Percentiles rank a stretch among this genome's conserved stretches.
Evolutionary conservation across 2,329 filamentous ascomycete genomes (phyloP).

Genomic region (Diaporthe vaccinii): DNA sequence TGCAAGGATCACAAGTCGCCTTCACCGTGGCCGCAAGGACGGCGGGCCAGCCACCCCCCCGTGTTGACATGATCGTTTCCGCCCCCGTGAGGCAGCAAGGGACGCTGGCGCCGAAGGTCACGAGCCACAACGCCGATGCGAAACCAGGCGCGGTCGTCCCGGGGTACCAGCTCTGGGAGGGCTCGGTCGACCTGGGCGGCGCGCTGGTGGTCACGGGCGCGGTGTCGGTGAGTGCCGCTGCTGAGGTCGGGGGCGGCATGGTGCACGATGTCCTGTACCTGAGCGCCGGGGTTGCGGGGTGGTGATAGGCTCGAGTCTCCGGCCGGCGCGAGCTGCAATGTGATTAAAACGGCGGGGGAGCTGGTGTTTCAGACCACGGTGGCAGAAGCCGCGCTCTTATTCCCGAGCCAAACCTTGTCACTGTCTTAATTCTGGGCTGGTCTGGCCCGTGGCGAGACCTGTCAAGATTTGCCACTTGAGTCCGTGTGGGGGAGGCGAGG

Average conservation of each 20-base stretch:
- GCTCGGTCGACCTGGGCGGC: background rate
- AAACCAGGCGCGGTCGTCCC: background rate
- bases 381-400: background rate
- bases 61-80: background rate
- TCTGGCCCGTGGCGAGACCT: background rate
- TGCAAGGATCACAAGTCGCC: background rate
- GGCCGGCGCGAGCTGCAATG: background rate
- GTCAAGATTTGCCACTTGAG: background rate
- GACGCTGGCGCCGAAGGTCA: background rate
- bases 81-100: background rate
- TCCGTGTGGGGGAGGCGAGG: background rate
- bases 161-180: background rate
- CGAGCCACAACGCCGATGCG: background rate
- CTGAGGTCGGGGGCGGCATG: too few relatives aligned
- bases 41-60: background rate
- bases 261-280: conserved; percentile 6
- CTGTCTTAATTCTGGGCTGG: background rate
- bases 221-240: background rate
- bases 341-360: background rate
- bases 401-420: background rate
- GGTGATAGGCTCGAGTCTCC: background rate
- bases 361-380: background rate
- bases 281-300: background rate
- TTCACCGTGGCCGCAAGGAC: background rate
- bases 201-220: background rate